Evolutionary conservation across 2,329 filamentous ascomycete species (phyloP), one percentile per base, ranked within the genome.

Genomic region (Stachybotrys elegans): DNA sequence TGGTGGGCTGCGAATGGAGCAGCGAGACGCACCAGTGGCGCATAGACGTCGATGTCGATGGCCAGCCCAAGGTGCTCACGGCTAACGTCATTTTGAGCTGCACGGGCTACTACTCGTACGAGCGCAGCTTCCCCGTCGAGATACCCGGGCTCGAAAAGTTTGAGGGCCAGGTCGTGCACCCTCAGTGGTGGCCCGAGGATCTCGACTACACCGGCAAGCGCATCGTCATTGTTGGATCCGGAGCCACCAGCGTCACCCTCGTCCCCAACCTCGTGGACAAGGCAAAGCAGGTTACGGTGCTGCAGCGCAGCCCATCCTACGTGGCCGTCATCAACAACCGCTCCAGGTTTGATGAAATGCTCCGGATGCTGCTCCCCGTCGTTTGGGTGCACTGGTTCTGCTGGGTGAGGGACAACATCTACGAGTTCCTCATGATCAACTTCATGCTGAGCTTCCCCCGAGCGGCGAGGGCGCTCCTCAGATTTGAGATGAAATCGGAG

Each of bases 161-260:
- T 67, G 75, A 73, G 44, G 84, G 85, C 23, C 60, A 71, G 22
- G 68, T 81, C 6, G 68, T 85, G 5, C 84, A 88, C 50, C 85
- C 85, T 0, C 85, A 89, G 55, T 88, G 85, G 70, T 92, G 87
- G 87, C 84, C 85, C 0, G 68, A 83, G 44, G 72, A 81, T 39
- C 66, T 86, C 31, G 76, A 87, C 54, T 84, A 84, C 58, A 63
- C 70, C 6, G 70, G 72, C 59, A 88, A 90, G 63, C 78, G 78
- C 36, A 71, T 92, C 19, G 75, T 88, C 35, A 72, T 92, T 46
- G 79, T 93, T 49, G 88, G 88, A 14, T 84, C 79, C 14, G 89
- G 89, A 7, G 88, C 88, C 3, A 94, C 89, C 0, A 84, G 88
- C 6, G 67, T 92, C 40, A 93, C 88, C 0, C 72, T 95, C 1